Evolutionary conservation across 23 red algal species (phyloP).

Genomic region (Gracilaria gracilis): DNA sequence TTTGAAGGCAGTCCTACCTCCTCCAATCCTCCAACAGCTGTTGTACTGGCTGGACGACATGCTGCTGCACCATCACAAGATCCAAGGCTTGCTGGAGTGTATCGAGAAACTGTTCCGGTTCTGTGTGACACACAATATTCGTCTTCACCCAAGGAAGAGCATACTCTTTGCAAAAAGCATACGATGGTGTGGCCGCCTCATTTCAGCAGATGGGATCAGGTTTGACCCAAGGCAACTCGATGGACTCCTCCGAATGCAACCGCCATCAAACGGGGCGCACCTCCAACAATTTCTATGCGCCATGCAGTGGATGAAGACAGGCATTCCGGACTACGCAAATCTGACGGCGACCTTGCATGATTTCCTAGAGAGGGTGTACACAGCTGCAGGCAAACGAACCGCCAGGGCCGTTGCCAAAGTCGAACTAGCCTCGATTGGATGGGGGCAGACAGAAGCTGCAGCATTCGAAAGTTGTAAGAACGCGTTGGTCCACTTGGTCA

Average conservation of each 20-base stretch:
- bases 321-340: background rate
- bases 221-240: too few species aligned
- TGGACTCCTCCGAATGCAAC: background rate
- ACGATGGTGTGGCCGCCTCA: constrained; percentile 19
- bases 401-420: background rate
- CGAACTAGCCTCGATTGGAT: background rate
- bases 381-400: background rate
- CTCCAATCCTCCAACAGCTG: background rate
- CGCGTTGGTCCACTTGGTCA: too few species aligned
- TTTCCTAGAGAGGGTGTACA: background rate
- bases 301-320: background rate
- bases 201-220: background rate
- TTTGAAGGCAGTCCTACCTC: background rate
- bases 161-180: background rate
- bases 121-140: background rate
- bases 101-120: background rate
- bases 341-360: background rate
- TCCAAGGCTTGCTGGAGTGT: background rate
- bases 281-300: constrained; percentile 19
- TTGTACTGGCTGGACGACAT: constrained; percentile 23
- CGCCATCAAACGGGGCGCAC: background rate
- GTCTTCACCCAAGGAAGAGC: constrained; percentile 27
- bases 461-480: too few species aligned
- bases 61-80: background rate
- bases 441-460: too few species aligned